Evolutionary conservation across 441 rosid genomes (phyloP).

Genomic region (Croton laevigatus): DNA sequence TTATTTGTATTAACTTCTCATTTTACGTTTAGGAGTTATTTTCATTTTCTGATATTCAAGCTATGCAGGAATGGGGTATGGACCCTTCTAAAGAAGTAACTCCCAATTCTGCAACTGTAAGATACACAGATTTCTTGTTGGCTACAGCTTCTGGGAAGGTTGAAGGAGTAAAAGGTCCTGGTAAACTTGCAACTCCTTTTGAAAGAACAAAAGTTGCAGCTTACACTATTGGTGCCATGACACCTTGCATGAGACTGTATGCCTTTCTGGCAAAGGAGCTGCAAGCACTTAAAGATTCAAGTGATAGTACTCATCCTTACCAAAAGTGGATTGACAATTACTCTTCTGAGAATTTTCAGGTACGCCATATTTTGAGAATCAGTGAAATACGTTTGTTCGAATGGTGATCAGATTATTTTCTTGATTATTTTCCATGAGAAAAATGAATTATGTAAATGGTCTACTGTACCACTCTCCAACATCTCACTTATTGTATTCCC

Average conservation of each 20-base stretch:
- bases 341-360: constrained; percentile 78
- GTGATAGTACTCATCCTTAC: constrained; percentile 59
- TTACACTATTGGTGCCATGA: constrained; percentile 83
- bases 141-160: constrained; percentile 95
- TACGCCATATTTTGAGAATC: constrained; percentile 24
- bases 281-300: constrained; percentile 41
- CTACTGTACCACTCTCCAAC: constrained; percentile 20
- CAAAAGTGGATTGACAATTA: constrained; percentile 81
- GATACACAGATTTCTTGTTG: constrained; percentile 79
- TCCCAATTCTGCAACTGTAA: constrained; percentile 63
- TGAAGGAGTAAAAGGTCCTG: constrained; percentile 87
- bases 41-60: constrained; percentile 25
- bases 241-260: constrained; percentile 92
- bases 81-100: constrained; percentile 49
- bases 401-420: constrained; percentile 25
- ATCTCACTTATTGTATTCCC: constrained; percentile 33
- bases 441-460: constrained; percentile 26
- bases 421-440: constrained; percentile 23
- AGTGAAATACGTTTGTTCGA: neutral
- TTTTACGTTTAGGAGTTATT: constrained; percentile 1
- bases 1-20: constrained; percentile 1
- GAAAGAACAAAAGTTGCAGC: constrained; percentile 95
- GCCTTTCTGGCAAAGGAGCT: constrained; percentile 80
- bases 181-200: constrained; percentile 89
- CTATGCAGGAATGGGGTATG: constrained; percentile 79